Evolutionary conservation across 306 rosid species (phyloP), one percentile per base, ranked within the genome.

Genomic region (Quercus engelmannii): DNA sequence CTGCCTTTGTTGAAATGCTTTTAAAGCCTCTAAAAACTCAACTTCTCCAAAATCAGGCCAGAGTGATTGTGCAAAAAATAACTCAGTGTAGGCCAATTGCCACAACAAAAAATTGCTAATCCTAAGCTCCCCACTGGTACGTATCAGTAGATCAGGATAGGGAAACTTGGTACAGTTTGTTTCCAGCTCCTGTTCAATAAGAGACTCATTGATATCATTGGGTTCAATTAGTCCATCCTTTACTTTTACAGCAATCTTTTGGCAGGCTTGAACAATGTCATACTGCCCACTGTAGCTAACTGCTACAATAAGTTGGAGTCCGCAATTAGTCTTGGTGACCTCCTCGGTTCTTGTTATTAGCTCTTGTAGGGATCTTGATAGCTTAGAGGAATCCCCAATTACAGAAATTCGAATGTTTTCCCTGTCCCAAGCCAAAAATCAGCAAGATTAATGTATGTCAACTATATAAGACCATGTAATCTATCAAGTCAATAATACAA

Each of bases 21-120:
- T 35, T 46, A 93, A 79, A 6, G 97, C 97, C 30, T 93, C 84
- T 0, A 83, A 69, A 81, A 93, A 91, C 69, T 88, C 92, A 5
- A 74, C 85, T 65, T 83, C 81, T 11, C 90, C 91, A 74, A 86
- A 93, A 83, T 93, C 98, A 26, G 97, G 97, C 98, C 97, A 91
- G 3, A 87, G 81, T 6, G 85, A 51, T 17, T 77, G 18, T 52
- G 75, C 64, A 58, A 89, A 91, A 86, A 78, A 87, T 20, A 93
- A 82, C 65, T 93, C 97, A 0, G 95, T 81, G 75, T 93, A 93
- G 3, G 98, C 97, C 79, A 89, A 73, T 71, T 93, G 97, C 97
- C 98, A 91, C 55, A 93, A 41, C 58, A 91, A 83, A 83, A 93
- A 93, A 77, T 93, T 91, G 80, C 97, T 93, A 18, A 93, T 84